Base-by-base conservation (phyloP, 768 basidiomycete species). In the Macrolepiota fuliginosa region DNA sequence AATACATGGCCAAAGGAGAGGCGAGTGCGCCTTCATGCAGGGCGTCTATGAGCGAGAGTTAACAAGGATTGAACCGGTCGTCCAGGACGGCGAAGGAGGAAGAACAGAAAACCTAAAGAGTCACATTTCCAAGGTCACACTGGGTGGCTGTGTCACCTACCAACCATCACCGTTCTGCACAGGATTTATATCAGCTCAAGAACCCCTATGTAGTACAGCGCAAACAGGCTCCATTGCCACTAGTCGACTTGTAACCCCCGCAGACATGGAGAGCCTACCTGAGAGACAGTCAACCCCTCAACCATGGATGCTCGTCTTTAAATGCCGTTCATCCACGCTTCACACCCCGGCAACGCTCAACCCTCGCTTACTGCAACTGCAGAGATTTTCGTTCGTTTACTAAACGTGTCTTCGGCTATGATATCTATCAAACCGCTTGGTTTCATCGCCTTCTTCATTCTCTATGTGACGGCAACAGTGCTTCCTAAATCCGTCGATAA, bases 1-100 rank as follows among this genome's bases (percentile, higher is more conserved):
- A 50, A 72, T 46, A 57, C 70, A 71, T 50, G 72, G 66, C 29
- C 71, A n/a, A 25, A 73, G 58, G 55, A 72, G 67, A 6, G 69
- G 64, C 35, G 47, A 64, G n/a, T 65, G 54, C 52, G 67, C 40
- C 63, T 69, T 74, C 73, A 72, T 72, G 49, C 24, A 53, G 65
- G 61, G 63, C 61, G 47, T 56, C 36, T 40, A 54, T 58, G 42
- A n/a, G 42, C 35, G 22, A 40, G 35, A 57, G 35, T 22, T 7
- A 27, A 17, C 25, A 32, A 36, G 22, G 19, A 25, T 27, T 42
- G 42, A 35, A 39, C 32, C 46, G 39, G 32, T 39, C 22, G 53
- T 37, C 53, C 19, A 2, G 15, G 36, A 39, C 35, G 22, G 53
- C 22, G 53, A 54, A 24, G 53, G 36, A 54, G 53, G 9, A 39